phyloP scores from a whole-genome alignment of 352 stramenopile species.

The Globisporangium acanthophoron region DNA sequence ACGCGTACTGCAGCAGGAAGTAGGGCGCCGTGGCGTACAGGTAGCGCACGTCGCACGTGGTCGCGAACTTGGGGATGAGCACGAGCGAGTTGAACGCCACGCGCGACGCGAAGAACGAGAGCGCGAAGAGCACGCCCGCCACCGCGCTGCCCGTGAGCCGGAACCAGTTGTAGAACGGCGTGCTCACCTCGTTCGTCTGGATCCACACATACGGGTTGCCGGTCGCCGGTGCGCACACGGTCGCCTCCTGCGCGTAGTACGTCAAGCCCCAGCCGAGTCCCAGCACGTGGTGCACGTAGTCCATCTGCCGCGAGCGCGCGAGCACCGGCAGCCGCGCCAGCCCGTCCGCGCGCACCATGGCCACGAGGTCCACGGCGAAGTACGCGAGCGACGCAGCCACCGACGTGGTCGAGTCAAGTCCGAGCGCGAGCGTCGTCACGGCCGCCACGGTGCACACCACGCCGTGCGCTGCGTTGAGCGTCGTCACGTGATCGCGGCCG shows the following conservation, averaged over 20 bases:
- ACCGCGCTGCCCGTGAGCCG: slow-evolving; percentile 52
- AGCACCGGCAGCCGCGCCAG: slow-evolving; percentile 28
- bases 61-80: slow-evolving; percentile 41
- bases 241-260: slow-evolving; percentile 57
- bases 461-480: slow-evolving; percentile 63
- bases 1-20: slow-evolving; percentile 70
- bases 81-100: slow-evolving; percentile 68
- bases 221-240: slow-evolving; percentile 38
- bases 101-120: slow-evolving; percentile 62
- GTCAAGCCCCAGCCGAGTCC: slow-evolving; percentile 55
- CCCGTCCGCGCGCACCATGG: slow-evolving; percentile 52
- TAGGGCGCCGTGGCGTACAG: slow-evolving; percentile 50
- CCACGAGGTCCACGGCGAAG: slow-evolving; percentile 66
- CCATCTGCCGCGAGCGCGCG: slow-evolving; percentile 49
- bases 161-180: slow-evolving; percentile 80
- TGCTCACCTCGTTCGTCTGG: slow-evolving; percentile 80
- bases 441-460: slow-evolving; percentile 53
- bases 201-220: slow-evolving; percentile 81
- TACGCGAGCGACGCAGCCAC: slow-evolving; percentile 56
- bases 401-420: slow-evolving; percentile 46
- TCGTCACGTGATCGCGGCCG: slow-evolving; percentile 60
- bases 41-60: slow-evolving; percentile 47
- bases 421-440: slow-evolving; percentile 31
- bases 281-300: slow-evolving; percentile 69
- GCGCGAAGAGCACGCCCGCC: slow-evolving; percentile 48